A percentile compares a stretch with the other conserved stretches of the same genome.
Conservation (phyloP, 2,329 filamentous ascomycete genomes). For the Calonectria fujianensis region DNA sequence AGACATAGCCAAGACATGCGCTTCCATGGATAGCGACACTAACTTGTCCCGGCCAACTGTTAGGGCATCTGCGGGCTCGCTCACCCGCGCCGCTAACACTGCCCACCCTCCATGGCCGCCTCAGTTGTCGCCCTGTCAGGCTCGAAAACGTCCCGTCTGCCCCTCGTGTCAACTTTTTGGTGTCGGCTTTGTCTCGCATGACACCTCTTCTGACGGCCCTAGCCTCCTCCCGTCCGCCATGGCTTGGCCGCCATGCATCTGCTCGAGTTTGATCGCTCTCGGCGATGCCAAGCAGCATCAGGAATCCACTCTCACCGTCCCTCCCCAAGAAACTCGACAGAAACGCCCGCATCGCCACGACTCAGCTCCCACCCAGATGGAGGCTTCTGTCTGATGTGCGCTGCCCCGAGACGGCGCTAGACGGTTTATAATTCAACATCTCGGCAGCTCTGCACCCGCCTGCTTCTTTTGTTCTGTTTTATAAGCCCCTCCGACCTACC, state of each 20-base stretch:
- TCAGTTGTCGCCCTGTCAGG: conserved; percentile 5
- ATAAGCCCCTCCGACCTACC: conserved; percentile 56
- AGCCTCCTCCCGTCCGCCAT: conserved; percentile 43
- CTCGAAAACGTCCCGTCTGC: conserved; percentile 34
- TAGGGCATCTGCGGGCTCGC: not conserved
- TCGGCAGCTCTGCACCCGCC: conserved; percentile 60
- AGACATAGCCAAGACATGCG: conserved; percentile 6
- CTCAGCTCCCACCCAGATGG: conserved; percentile 51
- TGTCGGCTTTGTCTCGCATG: conserved; percentile 49
- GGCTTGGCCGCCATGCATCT: conserved; percentile 46
- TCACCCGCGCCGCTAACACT: not conserved
- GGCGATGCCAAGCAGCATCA: conserved; percentile 27
- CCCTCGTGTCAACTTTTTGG: conserved; percentile 33
- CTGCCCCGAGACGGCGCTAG: conserved; percentile 48
- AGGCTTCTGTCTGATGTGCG: conserved; percentile 57
- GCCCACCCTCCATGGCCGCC: conserved; percentile 21
- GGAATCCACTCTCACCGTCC: conserved; percentile 32
- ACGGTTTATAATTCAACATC: conserved; percentile 62
- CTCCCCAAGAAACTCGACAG: conserved; percentile 28
- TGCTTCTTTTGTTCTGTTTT: conserved; percentile 59
- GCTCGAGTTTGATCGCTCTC: conserved; percentile 51
- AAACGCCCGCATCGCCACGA: conserved; percentile 38
- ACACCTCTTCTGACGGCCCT: conserved; percentile 44
- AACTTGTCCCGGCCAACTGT: not conserved
- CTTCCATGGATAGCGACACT: not conserved